Evolutionary conservation across 805 yeast genomes (phyloP).

Genomic region (Brettanomyces sp.): DNA sequence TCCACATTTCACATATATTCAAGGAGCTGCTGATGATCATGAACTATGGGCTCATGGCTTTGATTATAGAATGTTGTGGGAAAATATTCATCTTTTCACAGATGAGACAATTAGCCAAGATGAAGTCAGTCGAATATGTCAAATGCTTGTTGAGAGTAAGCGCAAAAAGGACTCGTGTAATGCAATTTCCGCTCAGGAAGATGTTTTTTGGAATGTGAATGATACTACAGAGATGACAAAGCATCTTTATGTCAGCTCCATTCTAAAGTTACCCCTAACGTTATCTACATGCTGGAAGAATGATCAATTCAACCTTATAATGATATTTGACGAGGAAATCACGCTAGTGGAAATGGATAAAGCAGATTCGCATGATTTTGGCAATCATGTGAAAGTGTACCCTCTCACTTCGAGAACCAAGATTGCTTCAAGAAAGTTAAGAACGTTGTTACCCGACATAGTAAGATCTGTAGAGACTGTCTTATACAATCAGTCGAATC

Average conservation of each 20-base stretch:
- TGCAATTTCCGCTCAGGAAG: background rate
- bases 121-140: background rate
- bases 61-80: slow-evolving; percentile 52
- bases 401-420: slow-evolving; percentile 30
- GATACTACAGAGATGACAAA: slow-evolving; percentile 7
- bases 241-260: slow-evolving; percentile 16
- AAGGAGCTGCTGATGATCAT: slow-evolving; percentile 94
- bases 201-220: background rate
- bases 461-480: slow-evolving; percentile 17
- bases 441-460: slow-evolving; percentile 38
- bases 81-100: slow-evolving; percentile 18
- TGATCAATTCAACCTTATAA: background rate
- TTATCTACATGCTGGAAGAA: background rate
- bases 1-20: slow-evolving; percentile 56
- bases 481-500: slow-evolving; percentile 1
- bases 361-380: too few species aligned
- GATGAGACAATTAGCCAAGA: slow-evolving; percentile 8
- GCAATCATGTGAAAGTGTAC: background rate
- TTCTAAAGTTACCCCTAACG: slow-evolving; percentile 1
- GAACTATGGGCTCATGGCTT: slow-evolving; percentile 69
- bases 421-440: slow-evolving; percentile 55
- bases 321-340: background rate
- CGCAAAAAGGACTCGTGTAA: too few species aligned
- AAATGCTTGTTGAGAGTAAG: slow-evolving; percentile 20
- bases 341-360: background rate